phyloP scores from a whole-genome alignment of 768 basidiomycete genomes.

The Lentinula edodes region DNA sequence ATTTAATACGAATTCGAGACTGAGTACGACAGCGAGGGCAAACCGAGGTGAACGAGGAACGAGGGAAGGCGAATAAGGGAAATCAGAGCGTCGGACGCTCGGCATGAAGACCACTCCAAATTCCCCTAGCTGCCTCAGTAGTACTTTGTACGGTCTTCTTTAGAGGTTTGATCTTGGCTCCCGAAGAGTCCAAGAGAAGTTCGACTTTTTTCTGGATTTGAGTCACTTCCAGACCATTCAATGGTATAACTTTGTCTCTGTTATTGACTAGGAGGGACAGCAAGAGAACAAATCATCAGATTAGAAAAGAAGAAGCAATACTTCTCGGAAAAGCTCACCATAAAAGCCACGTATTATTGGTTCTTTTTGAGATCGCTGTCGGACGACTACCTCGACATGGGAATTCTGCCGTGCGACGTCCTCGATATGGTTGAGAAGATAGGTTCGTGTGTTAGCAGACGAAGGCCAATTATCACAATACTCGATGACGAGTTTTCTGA shows the following conservation, averaged over 20 bases:
- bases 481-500: conserved; percentile 86
- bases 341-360: conserved; percentile 85
- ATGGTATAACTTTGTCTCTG: conserved; percentile 82
- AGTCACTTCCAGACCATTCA: conserved; percentile 69
- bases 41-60: conserved; percentile 11
- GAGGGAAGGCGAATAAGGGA: conserved; percentile 9
- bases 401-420: conserved; percentile 67
- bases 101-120: conserved; percentile 87
- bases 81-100: conserved; percentile 50
- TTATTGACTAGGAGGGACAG: conserved; percentile 58
- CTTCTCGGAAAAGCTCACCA: conserved; percentile 34
- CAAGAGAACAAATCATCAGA: conserved; percentile 10
- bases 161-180: conserved; percentile 76
- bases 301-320: conserved; percentile 10
- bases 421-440: conserved; percentile 58
- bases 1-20: not conserved
- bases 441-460: conserved; percentile 66
- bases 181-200: conserved; percentile 82
- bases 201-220: conserved; percentile 75
- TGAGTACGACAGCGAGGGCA: conserved; percentile 1
- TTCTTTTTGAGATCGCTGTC: conserved; percentile 66
- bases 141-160: conserved; percentile 76
- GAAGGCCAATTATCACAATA: conserved; percentile 82
- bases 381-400: conserved; percentile 81
- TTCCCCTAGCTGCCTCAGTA: conserved; percentile 77